These are phyloP conservation scores for Petunia hybrid DNA, from an alignment of 305 asterid species.

Conservation along the genomic window DNA sequence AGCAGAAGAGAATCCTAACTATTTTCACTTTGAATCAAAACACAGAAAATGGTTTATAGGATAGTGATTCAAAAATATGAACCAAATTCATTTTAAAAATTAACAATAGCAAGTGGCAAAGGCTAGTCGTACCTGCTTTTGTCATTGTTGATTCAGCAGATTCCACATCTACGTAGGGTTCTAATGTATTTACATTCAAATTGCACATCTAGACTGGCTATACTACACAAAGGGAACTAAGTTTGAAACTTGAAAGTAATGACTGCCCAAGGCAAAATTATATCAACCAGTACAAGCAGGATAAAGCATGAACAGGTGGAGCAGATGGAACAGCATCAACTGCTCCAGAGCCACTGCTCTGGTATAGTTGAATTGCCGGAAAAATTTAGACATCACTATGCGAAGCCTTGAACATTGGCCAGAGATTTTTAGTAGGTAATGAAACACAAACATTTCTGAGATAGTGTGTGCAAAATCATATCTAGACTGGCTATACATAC, in stretches of 20 bases:
- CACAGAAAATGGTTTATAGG: slow-evolving; percentile 2
- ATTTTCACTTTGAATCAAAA: neutral
- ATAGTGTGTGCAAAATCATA: neutral
- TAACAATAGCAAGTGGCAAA: neutral
- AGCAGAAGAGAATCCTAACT: neutral
- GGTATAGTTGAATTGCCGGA: neutral
- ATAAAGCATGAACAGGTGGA: too few relatives aligned
- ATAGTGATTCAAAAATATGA: neutral
- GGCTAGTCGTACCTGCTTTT: slow-evolving; percentile 11
- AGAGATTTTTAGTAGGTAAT: slow-evolving; percentile 17
- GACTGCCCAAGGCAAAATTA: too few relatives aligned
- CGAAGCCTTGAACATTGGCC: neutral
- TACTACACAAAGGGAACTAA: too few relatives aligned
- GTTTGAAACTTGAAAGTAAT: too few relatives aligned
- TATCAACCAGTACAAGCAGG: too few relatives aligned
- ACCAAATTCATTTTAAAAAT: neutral
- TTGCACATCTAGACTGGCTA: slow-evolving; percentile 14
- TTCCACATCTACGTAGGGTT: neutral
- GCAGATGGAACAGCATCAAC: too few relatives aligned
- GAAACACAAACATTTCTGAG: slow-evolving; percentile 22
- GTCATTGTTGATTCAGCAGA: neutral
- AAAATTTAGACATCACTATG: neutral
- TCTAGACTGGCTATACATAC: neutral
- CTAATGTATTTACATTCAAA: slow-evolving; percentile 31
- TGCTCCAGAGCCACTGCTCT: too few relatives aligned